Base-by-base conservation (phyloP, 495 filamentous ascomycete species). In the Amphirosellinia nigrospora region DNA sequence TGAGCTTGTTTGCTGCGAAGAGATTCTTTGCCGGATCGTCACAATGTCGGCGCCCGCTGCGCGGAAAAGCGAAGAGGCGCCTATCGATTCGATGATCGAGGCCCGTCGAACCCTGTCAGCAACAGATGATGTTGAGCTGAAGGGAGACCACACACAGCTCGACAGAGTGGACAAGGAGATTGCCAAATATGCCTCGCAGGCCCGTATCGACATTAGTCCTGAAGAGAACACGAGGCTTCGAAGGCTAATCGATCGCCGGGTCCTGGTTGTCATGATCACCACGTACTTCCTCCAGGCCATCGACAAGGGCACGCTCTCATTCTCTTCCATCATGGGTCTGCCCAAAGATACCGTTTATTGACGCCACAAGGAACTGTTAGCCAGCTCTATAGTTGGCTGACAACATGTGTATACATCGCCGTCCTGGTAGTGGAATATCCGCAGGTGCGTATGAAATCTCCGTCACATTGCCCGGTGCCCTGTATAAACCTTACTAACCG, bases 241-340 rank as follows among this genome's bases (percentile, higher is more conserved):
- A 43, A 79, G 72, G 28, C 55, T 86, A 71, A 84, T 88, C 52
- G 84, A 88, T 64, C 81, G 74, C 58, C 78, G 84, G 26, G 78
- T 88, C 16, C 72, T 89, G 28, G 73, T 78, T 13, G 77, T 89
- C 64, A 87, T 88, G 86, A 80, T 87, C 53, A 72, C 80, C 13
- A 88, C 86, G 9, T 93, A 92, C 76, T 93, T 93, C 73, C 77
- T 92, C 3, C 91, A 93, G 64, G 89, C 90, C n/a, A 82, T 93
- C 38, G 89, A 91, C 72, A 92, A 92, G 78, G 90, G 89, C 10
- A 91, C 89, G 1, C 75, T 93, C 81, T 88, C 86, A 4, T 92
- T 91, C 73, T 84, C 90, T 5, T 89, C 89, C 21, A 90, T 91
- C 60, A 92, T 92, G 90, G 88, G 88, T 3, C 86, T 92, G 41